Base-by-base conservation (phyloP, 805 yeast species). In the Teunomyces atbi region DNA sequence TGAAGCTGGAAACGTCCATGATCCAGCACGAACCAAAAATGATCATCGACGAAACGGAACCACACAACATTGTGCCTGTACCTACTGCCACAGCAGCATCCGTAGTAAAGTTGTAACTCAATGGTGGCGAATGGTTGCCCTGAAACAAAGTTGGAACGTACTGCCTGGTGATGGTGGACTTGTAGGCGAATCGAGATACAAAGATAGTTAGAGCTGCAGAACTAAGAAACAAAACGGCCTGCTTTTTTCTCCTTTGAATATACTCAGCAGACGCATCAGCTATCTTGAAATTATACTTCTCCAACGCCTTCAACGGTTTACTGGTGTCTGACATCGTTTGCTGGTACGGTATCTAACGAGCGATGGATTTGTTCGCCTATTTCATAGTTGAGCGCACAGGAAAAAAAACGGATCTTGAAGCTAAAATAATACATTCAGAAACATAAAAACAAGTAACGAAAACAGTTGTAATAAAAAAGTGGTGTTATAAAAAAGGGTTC, bases 11-110 rank as follows among this genome's bases (percentile, higher is more conserved):
- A 8, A 89, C 84, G 58, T 89, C 96, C 65, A 77, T 74, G 34
- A 82, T 72, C 96, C 96, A 90, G 57, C 89, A 83, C 2, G 82
- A 73, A 2, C 96, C 95, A 33, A 87, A 78, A 1, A 83, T 70
- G 4, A 80, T 65, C 89, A 88, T 87, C 1, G 88, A 78, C 55
- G 85, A 77, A 0, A 89, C 79, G 1, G 89, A 77, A 0, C 83
- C 76, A 2, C 96, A 87, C 13, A 91, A 68, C 40, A 86, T 66
- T 0, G 96, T 80, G 1, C 96, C 95, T 34, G 87, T 84, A 0
- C 84, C 81, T 2, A 91, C 89, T 0, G 97, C 97, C 34, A 83
- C 81, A 28, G 89, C 79, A 1, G 96, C 96, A 62, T 90, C 96
- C 45, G 81, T 79, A 50, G 87, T 82, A 60, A 87, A 83, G 26